Conservation (phyloP, 2,329 filamentous ascomycete genomes). For the Zymoseptoria crescenta region DNA sequence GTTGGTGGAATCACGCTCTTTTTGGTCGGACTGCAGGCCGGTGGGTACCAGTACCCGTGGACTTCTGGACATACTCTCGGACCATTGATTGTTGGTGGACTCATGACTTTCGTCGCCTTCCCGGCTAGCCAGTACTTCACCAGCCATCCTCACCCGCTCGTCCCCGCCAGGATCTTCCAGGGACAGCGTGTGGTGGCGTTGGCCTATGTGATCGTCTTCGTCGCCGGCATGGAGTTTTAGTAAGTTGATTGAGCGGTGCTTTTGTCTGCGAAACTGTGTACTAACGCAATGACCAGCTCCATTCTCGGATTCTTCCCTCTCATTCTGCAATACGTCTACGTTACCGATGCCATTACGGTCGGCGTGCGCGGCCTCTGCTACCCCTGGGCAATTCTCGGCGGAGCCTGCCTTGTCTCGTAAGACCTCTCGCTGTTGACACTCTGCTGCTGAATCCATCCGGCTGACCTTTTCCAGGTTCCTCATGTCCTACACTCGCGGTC, state of each 20-base stretch:
- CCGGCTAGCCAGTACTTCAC: slow-evolving; percentile 22
- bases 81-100: slow-evolving; percentile 22
- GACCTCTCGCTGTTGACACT: not conserved
- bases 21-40: slow-evolving; percentile 35
- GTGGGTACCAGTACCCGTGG: slow-evolving; percentile 19
- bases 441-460: not conserved
- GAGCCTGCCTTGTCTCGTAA: slow-evolving; percentile 49
- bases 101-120: slow-evolving; percentile 22
- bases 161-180: slow-evolving; percentile 22
- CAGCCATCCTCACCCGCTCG: slow-evolving; percentile 23
- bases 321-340: slow-evolving; percentile 56
- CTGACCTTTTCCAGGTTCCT: slow-evolving; percentile 30
- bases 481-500: slow-evolving; percentile 50
- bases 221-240: slow-evolving; percentile 30
- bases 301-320: slow-evolving; percentile 53
- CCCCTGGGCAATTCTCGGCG: slow-evolving; percentile 53
- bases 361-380: slow-evolving; percentile 57
- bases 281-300: slow-evolving; percentile 2
- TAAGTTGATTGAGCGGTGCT: not conserved
- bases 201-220: slow-evolving; percentile 30
- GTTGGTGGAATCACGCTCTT: slow-evolving; percentile 45
- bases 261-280: not conserved
- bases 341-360: slow-evolving; percentile 53
- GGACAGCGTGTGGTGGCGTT: slow-evolving; percentile 27
- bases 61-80: slow-evolving; percentile 20